A percentile compares a stretch with the other conserved stretches of the same genome.
These are phyloP conservation scores for Haplosporangium sp. DNA, from an alignment of 371 early-diverging fungal genomes.

Conservation along the genomic window DNA sequence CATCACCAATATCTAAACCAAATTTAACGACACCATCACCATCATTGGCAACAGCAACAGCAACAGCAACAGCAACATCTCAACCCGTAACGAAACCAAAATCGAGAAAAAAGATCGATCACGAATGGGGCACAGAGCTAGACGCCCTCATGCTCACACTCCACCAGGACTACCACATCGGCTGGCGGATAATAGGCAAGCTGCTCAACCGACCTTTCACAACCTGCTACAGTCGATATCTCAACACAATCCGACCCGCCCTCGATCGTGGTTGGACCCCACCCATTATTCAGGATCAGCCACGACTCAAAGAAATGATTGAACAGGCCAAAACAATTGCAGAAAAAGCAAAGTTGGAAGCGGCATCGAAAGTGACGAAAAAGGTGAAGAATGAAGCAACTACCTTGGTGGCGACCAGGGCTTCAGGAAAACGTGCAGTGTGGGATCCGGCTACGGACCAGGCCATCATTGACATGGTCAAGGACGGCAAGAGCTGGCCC, in stretches of 20 bases:
- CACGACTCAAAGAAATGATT: slow-evolving; percentile 2
- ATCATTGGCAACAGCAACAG: no score
- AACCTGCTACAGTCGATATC: slow-evolving; percentile 23
- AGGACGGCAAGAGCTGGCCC: slow-evolving; percentile 21
- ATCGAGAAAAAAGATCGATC: neutral
- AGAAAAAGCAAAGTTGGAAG: neutral
- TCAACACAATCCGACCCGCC: slow-evolving; percentile 11
- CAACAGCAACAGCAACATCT: no score
- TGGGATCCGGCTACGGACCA: slow-evolving; percentile 20
- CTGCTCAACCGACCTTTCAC: slow-evolving; percentile 23
- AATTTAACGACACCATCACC: no score
- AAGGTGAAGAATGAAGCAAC: neutral
- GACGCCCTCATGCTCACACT: slow-evolving; percentile 26
- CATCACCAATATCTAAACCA: neutral
- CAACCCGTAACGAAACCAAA: neutral
- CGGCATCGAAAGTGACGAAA: neutral
- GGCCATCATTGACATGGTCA: slow-evolving; percentile 20
- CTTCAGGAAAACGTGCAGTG: neutral
- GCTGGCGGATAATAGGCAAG: slow-evolving; percentile 32
- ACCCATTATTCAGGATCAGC: slow-evolving; percentile 20
- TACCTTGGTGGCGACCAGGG: neutral
- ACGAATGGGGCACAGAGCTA: slow-evolving; percentile 15
- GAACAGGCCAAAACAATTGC: neutral
- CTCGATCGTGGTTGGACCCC: slow-evolving; percentile 18
- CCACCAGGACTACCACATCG: slow-evolving; percentile 13